These are phyloP conservation scores for Phytophthora pini DNA, from an alignment of 352 stramenopile species.

Conservation along the genomic window DNA sequence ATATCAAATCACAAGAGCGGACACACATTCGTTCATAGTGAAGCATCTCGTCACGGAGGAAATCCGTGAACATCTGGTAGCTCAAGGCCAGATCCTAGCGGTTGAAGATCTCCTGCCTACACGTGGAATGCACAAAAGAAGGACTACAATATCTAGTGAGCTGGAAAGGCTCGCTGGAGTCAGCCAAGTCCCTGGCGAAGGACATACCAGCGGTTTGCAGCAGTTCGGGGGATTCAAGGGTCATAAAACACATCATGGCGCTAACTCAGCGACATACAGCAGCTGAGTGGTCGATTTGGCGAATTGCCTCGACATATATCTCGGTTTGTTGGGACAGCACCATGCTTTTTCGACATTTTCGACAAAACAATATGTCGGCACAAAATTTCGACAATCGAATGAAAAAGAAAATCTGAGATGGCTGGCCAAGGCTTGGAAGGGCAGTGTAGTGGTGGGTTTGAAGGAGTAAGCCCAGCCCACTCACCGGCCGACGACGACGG, in stretches of 20 bases:
- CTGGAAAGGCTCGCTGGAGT: slow-evolving; percentile 27
- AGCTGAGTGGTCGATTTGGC: neutral
- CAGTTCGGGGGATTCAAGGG: neutral
- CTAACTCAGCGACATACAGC: neutral
- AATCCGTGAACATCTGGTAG: slow-evolving; percentile 25
- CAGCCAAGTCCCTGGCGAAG: neutral
- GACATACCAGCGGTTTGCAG: slow-evolving; percentile 9
- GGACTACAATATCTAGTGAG: slow-evolving; percentile 14
- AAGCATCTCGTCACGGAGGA: slow-evolving; percentile 29
- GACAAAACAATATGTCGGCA: slow-evolving; percentile 1
- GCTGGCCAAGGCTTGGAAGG: slow-evolving; percentile 18
- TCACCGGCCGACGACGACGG: neutral
- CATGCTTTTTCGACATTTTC: neutral
- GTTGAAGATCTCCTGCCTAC: slow-evolving; percentile 8
- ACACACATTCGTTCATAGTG: slow-evolving; percentile 33
- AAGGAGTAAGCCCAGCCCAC: slow-evolving; percentile 1
- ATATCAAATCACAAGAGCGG: slow-evolving; percentile 25
- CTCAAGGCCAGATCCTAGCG: slow-evolving; percentile 22
- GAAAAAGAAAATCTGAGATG: slow-evolving; percentile 1
- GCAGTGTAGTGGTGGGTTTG: slow-evolving; percentile 15
- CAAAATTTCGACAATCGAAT: neutral
- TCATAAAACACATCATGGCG: neutral
- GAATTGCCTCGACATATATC: neutral
- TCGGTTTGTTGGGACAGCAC: neutral
- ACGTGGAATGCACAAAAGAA: slow-evolving; percentile 9